phyloP scores from a whole-genome alignment of 1,284 basidiomycete species.

The Apiotrichum mycotoxinovorans region DNA sequence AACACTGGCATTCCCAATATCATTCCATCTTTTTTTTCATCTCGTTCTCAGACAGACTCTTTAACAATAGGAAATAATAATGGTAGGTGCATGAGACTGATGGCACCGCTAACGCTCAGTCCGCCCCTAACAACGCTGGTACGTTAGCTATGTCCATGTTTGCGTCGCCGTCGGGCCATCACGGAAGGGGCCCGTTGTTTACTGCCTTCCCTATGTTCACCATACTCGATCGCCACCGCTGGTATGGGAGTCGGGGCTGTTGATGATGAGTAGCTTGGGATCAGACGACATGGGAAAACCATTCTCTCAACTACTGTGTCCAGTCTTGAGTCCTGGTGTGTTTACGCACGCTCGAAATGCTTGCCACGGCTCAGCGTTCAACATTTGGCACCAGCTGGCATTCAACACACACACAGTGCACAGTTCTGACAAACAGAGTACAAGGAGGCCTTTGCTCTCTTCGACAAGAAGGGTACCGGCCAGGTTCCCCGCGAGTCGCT shows the following conservation, averaged over 20 bases:
- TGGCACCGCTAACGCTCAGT: constrained; percentile 13
- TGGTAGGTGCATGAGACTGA: background rate
- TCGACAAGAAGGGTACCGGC: constrained; percentile 94
- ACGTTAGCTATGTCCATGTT: background rate
- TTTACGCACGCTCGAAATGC: too few species aligned
- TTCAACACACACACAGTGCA: too few species aligned
- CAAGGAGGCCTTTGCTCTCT: constrained; percentile 95
- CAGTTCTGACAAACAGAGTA: constrained; percentile 61
- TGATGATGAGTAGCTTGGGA: too few species aligned
- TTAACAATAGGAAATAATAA: background rate
- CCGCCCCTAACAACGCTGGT: constrained; percentile 25
- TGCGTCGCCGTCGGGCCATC: background rate
- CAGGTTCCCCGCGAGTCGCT: constrained; percentile 81
- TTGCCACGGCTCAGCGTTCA: too few species aligned
- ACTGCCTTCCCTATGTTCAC: background rate
- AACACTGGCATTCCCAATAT: background rate
- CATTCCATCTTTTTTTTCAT: background rate
- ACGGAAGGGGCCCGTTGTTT: background rate
- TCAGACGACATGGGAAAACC: too few species aligned
- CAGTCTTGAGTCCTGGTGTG: too few species aligned
- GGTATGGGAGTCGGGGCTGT: background rate
- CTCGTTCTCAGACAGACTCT: background rate
- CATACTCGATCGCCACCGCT: background rate
- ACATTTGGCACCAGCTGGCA: too few species aligned
- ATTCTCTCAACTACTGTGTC: too few species aligned